Base-by-base conservation (phyloP, 2,329 filamentous ascomycete species). In the Eutypa lata region DNA sequence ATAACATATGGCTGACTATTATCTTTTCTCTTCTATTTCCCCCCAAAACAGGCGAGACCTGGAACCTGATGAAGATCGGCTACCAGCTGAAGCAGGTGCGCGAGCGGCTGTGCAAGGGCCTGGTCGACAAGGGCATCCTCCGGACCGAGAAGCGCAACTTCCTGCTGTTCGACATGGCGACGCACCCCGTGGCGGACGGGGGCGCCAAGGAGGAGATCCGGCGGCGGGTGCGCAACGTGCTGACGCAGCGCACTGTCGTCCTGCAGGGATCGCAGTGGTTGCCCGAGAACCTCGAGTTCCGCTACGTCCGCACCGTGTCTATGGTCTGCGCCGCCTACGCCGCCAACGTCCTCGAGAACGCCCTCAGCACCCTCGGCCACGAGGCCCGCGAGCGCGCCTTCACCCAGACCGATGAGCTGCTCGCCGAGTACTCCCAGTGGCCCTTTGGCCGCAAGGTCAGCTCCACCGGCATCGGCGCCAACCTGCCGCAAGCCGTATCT, bases 11-110 rank as follows among this genome's bases (percentile, higher is more conserved):
- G 50, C 51, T 51, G 28, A 57, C 54, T 46, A 48, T 46, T n/a
- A n/a, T n/a, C n/a, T n/a, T n/a, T 40, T 18, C 51, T 50, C 45
- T 52, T 28, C 14, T 37, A 42, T 44, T 42, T 48, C 43, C 22
- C 54, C 28, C 24, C 2, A 1, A 24, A 45, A 52, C 68, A 97
- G 93, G 94, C 71, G 94, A 99, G 75, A 99, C 94, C 51, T 99
- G 94, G 94, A 99, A 99, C 71, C 78, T 99, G 60, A 97, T 99
- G 94, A 99, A 99, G 80, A 99, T 99, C 65, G 94, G 94, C 71
- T 99, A 99, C 75, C 94, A 99, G 78, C 83, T 99, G 64, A 99
- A 99, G 78, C 94, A 99, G 81, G 94, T 99, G 54, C 91, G 94
- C 69, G 94, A 99, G 78, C 90, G 94, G 53, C 83, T 99, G 53